Percentiles rank a stretch among this genome's conserved stretches.
Evolutionary conservation across 345 rosid genomes (phyloP).

Genomic region (Gossypium bickii): DNA sequence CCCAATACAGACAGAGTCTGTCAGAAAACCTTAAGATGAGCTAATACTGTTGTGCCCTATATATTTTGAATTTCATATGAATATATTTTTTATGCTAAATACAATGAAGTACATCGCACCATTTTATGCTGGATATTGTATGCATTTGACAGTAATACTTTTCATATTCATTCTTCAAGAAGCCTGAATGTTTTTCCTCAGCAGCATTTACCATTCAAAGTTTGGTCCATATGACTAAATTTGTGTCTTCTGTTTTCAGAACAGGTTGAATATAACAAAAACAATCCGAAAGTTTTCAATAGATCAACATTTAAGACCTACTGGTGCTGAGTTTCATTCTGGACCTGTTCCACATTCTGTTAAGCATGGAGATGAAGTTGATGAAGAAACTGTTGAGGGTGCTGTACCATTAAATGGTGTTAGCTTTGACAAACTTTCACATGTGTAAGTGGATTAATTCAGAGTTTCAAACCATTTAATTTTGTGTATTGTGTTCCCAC

Average conservation of each 20-base stretch:
- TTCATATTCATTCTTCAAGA: not conserved
- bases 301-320: conserved; percentile 67
- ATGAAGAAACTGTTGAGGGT: conserved; percentile 63
- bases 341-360: conserved; percentile 48
- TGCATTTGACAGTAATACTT: not conserved
- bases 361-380: conserved; percentile 81
- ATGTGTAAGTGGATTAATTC: conserved; percentile 56
- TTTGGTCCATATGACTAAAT: not conserved
- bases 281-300: conserved; percentile 88
- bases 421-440: conserved; percentile 67
- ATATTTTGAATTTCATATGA: not conserved
- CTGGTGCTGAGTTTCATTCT: conserved; percentile 84
- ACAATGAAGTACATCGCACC: not conserved
- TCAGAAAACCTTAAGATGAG: not conserved
- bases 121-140: not conserved
- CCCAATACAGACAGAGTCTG: not conserved
- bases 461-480: not conserved
- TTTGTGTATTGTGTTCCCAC: conserved; percentile 11
- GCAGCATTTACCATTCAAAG: not conserved
- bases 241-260: conserved; percentile 51
- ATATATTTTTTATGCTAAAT: not conserved
- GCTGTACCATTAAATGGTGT: conserved; percentile 46
- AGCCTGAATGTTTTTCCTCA: not conserved
- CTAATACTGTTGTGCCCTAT: not conserved
- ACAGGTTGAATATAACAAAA: conserved; percentile 96